A percentile compares a stretch with the other conserved stretches of the same genome.
phyloP scores from a whole-genome alignment of 257 asterid species.

The Buddleja alternifolia region DNA sequence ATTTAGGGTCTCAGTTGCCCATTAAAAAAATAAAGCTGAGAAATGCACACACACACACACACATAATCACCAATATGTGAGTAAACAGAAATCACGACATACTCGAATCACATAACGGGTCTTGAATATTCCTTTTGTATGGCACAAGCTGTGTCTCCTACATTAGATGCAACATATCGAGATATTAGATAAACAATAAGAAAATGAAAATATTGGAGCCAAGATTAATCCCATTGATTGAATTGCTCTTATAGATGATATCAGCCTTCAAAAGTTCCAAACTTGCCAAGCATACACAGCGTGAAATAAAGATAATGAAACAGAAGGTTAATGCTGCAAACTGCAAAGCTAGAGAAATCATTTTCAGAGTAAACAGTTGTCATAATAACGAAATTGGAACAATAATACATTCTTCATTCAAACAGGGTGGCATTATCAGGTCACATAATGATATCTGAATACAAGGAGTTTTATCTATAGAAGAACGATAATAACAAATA shows the following conservation, averaged over 20 bases:
- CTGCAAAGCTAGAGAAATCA: neutral
- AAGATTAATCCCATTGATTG: conserved; percentile 2
- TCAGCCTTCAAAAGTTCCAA: conserved; percentile 16
- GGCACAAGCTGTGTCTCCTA: conserved; percentile 96
- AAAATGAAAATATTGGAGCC: conserved; percentile 6
- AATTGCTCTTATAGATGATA: conserved; percentile 10
- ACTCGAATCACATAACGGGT: conserved; percentile 93
- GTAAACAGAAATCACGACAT: conserved; percentile 42
- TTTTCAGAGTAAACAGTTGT: neutral
- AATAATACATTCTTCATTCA: neutral
- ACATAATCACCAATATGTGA: conserved; percentile 1
- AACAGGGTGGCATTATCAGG: neutral
- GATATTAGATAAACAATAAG: conserved; percentile 27
- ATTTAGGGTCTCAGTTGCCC: too few species aligned
- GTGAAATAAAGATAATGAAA: neutral
- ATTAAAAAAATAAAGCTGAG: too few species aligned
- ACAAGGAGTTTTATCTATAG: conserved; percentile 13
- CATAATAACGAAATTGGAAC: neutral
- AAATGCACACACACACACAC: too few species aligned
- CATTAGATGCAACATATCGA: conserved; percentile 40
- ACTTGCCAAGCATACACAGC: conserved; percentile 10
- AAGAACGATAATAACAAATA: conserved; percentile 9
- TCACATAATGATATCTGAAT: neutral
- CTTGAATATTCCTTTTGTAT: conserved; percentile 79
- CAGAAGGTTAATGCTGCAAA: neutral